Evolutionary conservation across 78 protist genomes (phyloP).

Genomic region (Anaeramoeba flamelloides): DNA sequence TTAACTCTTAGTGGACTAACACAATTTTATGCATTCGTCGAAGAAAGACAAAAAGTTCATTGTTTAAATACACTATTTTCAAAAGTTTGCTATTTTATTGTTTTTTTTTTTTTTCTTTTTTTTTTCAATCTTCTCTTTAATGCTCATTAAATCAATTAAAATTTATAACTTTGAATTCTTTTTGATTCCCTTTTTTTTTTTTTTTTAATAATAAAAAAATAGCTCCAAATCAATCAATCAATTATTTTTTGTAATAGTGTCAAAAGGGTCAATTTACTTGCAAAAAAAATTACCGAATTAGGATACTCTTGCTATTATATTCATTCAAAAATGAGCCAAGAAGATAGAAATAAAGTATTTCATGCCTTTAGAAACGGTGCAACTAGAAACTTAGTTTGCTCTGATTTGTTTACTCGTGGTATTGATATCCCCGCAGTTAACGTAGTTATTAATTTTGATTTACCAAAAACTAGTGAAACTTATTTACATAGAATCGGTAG

Average conservation of each 20-base stretch:
- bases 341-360: conserved; percentile 89
- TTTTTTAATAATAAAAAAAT: neutral
- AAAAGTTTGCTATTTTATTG: conserved; percentile 24
- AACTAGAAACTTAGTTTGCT: conserved; percentile 87
- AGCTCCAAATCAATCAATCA: conserved; percentile 86
- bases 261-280: conserved; percentile 87
- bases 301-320: conserved; percentile 92
- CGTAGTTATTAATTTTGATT: conserved; percentile 96
- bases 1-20: conserved; percentile 86
- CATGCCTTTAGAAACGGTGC: conserved; percentile 88
- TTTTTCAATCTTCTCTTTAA: too few relatives aligned
- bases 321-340: conserved; percentile 91
- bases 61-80: conserved; percentile 87
- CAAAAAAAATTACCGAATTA: conserved; percentile 66
- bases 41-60: conserved; percentile 87
- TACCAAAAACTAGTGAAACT: conserved; percentile 84
- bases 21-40: conserved; percentile 94
- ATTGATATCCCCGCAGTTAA: conserved; percentile 95
- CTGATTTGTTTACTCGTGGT: conserved; percentile 87
- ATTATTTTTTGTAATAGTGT: conserved; percentile 92
- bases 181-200: too few relatives aligned
- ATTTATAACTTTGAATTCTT: too few relatives aligned
- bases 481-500: conserved; percentile 97
- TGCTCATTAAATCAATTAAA: too few relatives aligned
- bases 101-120: neutral